phyloP scores from a whole-genome alignment of 495 filamentous ascomycete species.

The Talaromyces ruber region DNA sequence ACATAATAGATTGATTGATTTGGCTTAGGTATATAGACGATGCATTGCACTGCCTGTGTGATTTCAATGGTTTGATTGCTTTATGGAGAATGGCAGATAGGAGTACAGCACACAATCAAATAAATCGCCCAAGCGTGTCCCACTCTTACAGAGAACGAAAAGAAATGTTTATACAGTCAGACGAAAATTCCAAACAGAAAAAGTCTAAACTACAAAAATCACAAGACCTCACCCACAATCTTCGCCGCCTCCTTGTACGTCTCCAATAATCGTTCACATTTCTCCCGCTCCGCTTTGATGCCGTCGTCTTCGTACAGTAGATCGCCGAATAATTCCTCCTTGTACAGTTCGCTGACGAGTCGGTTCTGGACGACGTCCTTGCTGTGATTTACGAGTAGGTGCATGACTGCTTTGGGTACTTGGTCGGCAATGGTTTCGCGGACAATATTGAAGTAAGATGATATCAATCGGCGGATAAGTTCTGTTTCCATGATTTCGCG shows the following conservation, averaged over 20 bases:
- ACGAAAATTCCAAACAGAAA: constrained; percentile 1
- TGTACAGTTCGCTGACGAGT: constrained; percentile 91
- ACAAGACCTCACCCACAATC: constrained; percentile 94
- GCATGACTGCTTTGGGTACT: constrained; percentile 98
- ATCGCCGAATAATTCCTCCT: constrained; percentile 86
- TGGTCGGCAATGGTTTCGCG: constrained; percentile 95
- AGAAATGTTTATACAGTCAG: constrained; percentile 9
- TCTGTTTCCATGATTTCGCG: constrained; percentile 96
- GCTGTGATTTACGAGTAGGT: constrained; percentile 93
- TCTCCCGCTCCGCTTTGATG: constrained; percentile 94
- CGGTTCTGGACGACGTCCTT: constrained; percentile 97
- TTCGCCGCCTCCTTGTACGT: constrained; percentile 96
- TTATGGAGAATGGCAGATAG: background rate
- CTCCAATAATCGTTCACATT: constrained; percentile 87
- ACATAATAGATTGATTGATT: background rate
- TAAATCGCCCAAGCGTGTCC: background rate
- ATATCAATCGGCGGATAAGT: constrained; percentile 90
- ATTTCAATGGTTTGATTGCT: background rate
- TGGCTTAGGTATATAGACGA: background rate
- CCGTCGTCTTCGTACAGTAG: constrained; percentile 94
- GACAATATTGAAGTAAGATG: constrained; percentile 97
- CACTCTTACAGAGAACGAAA: constrained; percentile 12
- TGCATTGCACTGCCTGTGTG: background rate
- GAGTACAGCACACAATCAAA: constrained; percentile 10
- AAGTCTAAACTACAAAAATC: constrained; percentile 52